Base-by-base conservation (phyloP, 805 yeast genomes). In the Danielia oregonensis region DNA sequence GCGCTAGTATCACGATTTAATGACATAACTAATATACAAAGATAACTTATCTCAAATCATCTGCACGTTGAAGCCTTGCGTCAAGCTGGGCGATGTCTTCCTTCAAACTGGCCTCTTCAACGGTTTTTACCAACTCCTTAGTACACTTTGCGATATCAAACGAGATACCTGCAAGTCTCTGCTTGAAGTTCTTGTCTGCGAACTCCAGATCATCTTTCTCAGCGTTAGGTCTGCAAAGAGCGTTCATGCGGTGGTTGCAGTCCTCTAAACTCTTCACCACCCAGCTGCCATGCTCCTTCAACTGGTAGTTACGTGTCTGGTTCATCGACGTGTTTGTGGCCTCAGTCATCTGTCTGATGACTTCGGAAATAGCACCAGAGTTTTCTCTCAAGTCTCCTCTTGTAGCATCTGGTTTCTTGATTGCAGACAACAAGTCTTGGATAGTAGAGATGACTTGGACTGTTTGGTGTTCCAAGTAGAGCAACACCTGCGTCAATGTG, bases 121-220 rank as follows among this genome's bases (percentile, higher is more conserved):
- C 96, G 1, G 95, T 86, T 64, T 89, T 89, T 14, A 91, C 97
- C 54, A 91, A 72, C 59, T 91, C 97, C 59, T 89, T 91, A 4
- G 97, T 91, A 58, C 95, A 84, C 61, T 91, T 88, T 16, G 97
- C 97, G 63, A 91, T 86, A 57, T 91, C 97, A 64, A 88, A 91
- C 18, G 96, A 91, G 47, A 89, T 83, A 2, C 97, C 97, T 0
- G 97, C 97, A 45, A 91, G 75, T 52, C 97, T 76, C 61, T 91
- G 97, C 61, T 86, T 86, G 65, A 87, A 82, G 49, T 84, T 84
- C 57, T 85, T 83, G 54, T 87, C 95, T 2, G 96, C 96, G 54
- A 74, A 79, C 35, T 80, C 86, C 23, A 52, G 62, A 44, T 79
- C 84, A 26, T 61, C 51, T 45, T 61, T 60, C 19, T 61, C 67